Percentiles rank a stretch among this genome's conserved stretches.
Conservation (phyloP, 2,329 filamentous ascomycete species). For the Paraphaeosphaeria minitans region DNA sequence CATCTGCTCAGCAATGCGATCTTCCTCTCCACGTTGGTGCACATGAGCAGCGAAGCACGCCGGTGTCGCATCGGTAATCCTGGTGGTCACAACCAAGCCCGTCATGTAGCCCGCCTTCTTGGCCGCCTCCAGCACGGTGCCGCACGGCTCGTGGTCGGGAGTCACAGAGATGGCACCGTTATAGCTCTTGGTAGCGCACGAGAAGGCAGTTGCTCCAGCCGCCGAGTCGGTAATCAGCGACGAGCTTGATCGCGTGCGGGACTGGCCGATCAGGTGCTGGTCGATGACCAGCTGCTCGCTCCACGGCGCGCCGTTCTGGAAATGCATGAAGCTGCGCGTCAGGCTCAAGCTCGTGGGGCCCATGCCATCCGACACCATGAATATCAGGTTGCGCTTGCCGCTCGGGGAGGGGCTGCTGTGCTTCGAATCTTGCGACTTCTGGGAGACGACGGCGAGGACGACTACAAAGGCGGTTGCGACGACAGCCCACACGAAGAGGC, state of each 20-base stretch:
- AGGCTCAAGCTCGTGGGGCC: slow-evolving; percentile 87
- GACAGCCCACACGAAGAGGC: slow-evolving; percentile 81
- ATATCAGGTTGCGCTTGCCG: slow-evolving; percentile 90
- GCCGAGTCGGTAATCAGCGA: slow-evolving; percentile 93
- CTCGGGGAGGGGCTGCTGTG: slow-evolving; percentile 44
- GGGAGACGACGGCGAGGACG: slow-evolving; percentile 79
- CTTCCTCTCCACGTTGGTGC: slow-evolving; percentile 77
- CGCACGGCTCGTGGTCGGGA: slow-evolving; percentile 84
- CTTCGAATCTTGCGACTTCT: slow-evolving; percentile 57
- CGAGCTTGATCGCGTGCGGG: slow-evolving; percentile 80
- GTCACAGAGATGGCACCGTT: slow-evolving; percentile 93
- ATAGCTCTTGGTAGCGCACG: slow-evolving; percentile 91
- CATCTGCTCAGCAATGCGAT: slow-evolving; percentile 91
- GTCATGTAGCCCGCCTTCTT: slow-evolving; percentile 91
- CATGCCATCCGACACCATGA: slow-evolving; percentile 99
- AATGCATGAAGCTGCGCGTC: slow-evolving; percentile 85
- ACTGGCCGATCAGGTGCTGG: slow-evolving; percentile 86
- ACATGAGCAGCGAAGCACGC: slow-evolving; percentile 94
- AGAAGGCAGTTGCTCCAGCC: slow-evolving; percentile 96
- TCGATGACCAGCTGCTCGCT: slow-evolving; percentile 81
- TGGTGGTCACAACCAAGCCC: slow-evolving; percentile 91
- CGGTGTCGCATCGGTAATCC: slow-evolving; percentile 93
- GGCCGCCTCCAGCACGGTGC: slow-evolving; percentile 90
- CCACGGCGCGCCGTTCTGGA: slow-evolving; percentile 71
- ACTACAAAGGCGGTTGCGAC: slow-evolving; percentile 79